phyloP scores from a whole-genome alignment of 148 eudicot species.

The Selenicereus undatus region DNA sequence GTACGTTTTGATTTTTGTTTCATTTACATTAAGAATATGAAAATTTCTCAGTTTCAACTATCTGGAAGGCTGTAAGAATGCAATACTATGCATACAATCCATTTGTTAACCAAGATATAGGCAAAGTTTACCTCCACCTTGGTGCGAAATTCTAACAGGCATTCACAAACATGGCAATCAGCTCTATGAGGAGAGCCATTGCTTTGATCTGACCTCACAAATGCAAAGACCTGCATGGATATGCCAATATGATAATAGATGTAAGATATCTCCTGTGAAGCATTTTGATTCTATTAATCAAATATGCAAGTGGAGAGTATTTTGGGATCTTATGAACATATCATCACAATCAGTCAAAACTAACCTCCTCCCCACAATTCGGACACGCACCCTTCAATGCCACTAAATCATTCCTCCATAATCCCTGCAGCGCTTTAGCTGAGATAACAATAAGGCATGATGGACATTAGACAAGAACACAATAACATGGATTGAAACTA shows the following conservation, averaged over 20 bases:
- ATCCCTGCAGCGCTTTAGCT: constrained; percentile 75
- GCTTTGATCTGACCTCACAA: constrained; percentile 60
- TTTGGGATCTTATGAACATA: not conserved
- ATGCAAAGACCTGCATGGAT: constrained; percentile 80
- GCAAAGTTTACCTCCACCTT: constrained; percentile 66
- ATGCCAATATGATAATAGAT: not conserved
- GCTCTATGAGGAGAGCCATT: constrained; percentile 65
- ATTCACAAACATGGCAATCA: constrained; percentile 82
- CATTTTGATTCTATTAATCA: not conserved
- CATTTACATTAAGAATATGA: no score
- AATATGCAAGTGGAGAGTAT: not conserved
- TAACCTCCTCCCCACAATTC: constrained; percentile 93
- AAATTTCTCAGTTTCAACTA: no score
- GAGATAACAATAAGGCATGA: constrained; percentile 13
- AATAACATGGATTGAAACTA: not conserved
- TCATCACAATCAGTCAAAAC: constrained; percentile 16
- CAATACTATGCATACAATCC: not conserved
- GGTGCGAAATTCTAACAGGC: constrained; percentile 76
- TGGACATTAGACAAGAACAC: constrained; percentile 12
- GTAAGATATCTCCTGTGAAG: no score
- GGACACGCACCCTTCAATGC: constrained; percentile 91
- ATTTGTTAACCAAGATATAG: constrained; percentile 2
- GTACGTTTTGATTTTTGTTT: no score
- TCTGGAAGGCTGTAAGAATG: no score
- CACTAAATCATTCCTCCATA: constrained; percentile 85